Conservation (phyloP, 208 protist genomes). For the Zelonia costaricensis region DNA sequence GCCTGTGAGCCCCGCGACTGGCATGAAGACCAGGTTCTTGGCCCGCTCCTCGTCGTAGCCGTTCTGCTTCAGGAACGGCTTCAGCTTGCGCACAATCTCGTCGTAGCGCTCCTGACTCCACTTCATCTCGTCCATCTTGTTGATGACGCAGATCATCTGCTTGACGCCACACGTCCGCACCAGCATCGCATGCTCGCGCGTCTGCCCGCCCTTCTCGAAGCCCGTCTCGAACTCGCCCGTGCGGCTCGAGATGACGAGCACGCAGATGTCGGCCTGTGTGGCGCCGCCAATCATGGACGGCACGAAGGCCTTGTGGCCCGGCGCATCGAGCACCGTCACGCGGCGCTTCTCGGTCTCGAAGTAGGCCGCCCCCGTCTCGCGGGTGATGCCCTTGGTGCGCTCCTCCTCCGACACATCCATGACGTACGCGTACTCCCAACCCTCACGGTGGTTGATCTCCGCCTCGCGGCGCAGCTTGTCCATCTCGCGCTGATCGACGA, state of each 20-base stretch:
- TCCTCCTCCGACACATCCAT: conserved; percentile 99
- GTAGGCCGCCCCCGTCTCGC: conserved; percentile 96
- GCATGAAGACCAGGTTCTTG: conserved; percentile 96
- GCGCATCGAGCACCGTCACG: conserved; percentile 99
- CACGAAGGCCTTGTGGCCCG: conserved; percentile 99
- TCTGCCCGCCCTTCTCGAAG: conserved; percentile 99
- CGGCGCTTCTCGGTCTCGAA: conserved; percentile 96
- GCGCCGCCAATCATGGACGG: conserved; percentile 99
- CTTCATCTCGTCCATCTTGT: conserved; percentile 99
- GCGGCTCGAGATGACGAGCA: conserved; percentile 98
- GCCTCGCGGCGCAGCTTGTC: conserved; percentile 99
- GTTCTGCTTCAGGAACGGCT: conserved; percentile 95
- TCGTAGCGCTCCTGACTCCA: conserved; percentile 96
- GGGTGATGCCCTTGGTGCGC: conserved; percentile 98
- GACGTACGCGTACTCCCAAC: conserved; percentile 97
- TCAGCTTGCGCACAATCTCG: conserved; percentile 95
- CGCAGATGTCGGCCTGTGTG: conserved; percentile 97
- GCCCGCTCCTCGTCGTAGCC: conserved; percentile 91
- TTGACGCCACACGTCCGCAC: conserved; percentile 98
- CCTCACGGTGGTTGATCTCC: conserved; percentile 96
- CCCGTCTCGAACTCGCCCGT: conserved; percentile 99
- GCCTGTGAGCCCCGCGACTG: conserved; percentile 95
- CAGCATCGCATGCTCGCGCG: conserved; percentile 98
- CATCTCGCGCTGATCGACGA: conserved; percentile 98
- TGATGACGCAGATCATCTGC: conserved; percentile 97